Percentiles rank a stretch among this genome's conserved stretches.
phyloP scores from a whole-genome alignment of 106 monocot species.

The Apostasia ramifera region DNA sequence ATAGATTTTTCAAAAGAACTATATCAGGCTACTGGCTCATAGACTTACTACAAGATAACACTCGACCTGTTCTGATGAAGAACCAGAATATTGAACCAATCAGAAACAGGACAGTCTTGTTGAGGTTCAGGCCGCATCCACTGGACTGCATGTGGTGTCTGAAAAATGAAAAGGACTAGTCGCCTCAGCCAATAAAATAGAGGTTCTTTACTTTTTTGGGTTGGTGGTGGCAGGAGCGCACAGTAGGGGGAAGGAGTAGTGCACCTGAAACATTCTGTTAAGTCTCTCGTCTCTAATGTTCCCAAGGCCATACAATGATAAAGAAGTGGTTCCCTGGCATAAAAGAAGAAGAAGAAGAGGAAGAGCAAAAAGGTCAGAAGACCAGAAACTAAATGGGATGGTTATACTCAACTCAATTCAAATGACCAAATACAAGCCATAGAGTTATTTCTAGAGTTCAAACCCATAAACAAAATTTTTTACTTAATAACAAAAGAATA shows the following conservation, averaged over 20 bases:
- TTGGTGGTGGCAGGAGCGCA: no score
- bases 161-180: conserved; percentile 14
- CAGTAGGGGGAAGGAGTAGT: not conserved
- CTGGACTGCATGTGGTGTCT: conserved; percentile 98
- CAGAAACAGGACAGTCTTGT: conserved; percentile 70
- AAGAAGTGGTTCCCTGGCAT: conserved; percentile 75
- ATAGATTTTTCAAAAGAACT: not conserved
- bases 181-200: not conserved
- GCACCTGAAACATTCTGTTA: conserved; percentile 99
- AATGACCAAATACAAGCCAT: no score
- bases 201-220: not conserved
- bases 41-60: not conserved
- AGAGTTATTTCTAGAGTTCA: no score
- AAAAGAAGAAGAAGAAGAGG: not conserved
- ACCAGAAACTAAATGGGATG: no score
- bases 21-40: not conserved
- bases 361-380: no score
- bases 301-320: conserved; percentile 95
- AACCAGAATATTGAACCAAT: conserved; percentile 97
- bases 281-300: conserved; percentile 99
- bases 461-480: no score
- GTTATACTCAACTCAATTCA: no score
- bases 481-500: no score
- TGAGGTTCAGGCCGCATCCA: conserved; percentile 96
- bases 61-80: conserved; percentile 97